These are phyloP conservation scores for Emergomyces orientalis DNA, from an alignment of 2,329 filamentous ascomycete species.

Conservation along the genomic window DNA sequence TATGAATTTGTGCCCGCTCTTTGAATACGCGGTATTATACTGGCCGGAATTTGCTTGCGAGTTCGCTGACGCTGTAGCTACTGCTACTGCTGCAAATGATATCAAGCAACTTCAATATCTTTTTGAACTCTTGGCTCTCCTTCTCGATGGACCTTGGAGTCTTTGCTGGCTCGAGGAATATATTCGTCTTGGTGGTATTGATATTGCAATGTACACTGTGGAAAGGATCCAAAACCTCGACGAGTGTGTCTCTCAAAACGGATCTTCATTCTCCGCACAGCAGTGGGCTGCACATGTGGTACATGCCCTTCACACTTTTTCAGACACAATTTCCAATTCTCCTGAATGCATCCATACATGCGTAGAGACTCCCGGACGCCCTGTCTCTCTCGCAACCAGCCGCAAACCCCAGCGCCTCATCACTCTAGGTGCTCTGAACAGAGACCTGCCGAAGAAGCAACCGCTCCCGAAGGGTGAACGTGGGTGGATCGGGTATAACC, in stretches of 20 bases:
- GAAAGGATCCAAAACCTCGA: slow-evolving; percentile 5
- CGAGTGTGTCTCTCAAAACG: not conserved
- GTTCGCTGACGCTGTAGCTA: not conserved
- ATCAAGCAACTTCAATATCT: not conserved
- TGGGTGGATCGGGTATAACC: slow-evolving; percentile 8
- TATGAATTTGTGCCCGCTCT: slow-evolving; percentile 3
- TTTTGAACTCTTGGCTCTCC: slow-evolving; percentile 7
- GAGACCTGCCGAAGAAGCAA: not conserved
- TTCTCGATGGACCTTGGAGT: slow-evolving; percentile 5
- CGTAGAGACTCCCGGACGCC: not conserved
- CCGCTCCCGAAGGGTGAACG: slow-evolving; percentile 8
- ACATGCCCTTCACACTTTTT: slow-evolving; percentile 8
- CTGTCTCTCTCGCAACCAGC: not conserved
- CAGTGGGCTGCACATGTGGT: slow-evolving; percentile 8
- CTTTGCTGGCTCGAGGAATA: slow-evolving; percentile 9
- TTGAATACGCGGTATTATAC: slow-evolving; percentile 10
- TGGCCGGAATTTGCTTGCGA: slow-evolving; percentile 8
- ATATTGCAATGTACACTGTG: slow-evolving; percentile 7
- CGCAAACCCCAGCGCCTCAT: not conserved
- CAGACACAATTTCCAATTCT: slow-evolving; percentile 5
- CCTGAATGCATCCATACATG: slow-evolving; percentile 4
- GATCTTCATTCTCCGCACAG: not conserved
- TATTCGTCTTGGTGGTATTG: slow-evolving; percentile 7
- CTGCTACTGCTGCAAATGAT: not conserved
- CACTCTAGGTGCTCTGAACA: not conserved